Evolutionary conservation across 2,329 filamentous ascomycete species (phyloP).

Genomic region (Lasiodiplodia gonubiensis): DNA sequence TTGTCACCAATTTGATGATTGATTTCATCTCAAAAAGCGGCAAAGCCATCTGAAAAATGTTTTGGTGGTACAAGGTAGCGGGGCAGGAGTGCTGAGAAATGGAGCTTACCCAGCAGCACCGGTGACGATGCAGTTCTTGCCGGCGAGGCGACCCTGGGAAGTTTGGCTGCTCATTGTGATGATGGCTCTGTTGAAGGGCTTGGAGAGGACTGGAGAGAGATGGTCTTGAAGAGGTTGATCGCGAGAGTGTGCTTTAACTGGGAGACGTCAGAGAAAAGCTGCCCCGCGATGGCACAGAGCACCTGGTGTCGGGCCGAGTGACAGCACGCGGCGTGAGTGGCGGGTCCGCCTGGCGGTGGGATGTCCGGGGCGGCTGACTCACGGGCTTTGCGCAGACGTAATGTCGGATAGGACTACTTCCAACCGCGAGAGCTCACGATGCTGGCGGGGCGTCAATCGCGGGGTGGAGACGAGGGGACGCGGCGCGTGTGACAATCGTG

Average conservation of each 20-base stretch:
- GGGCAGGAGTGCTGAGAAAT: slow-evolving; percentile 10
- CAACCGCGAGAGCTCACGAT: not conserved
- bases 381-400: slow-evolving; percentile 9
- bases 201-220: slow-evolving; percentile 25
- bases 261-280: slow-evolving; percentile 22
- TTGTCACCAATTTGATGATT: not conserved
- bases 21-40: not conserved
- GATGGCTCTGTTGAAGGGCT: slow-evolving; percentile 34
- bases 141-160: slow-evolving; percentile 58
- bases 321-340: slow-evolving; percentile 8
- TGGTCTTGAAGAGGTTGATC: not conserved
- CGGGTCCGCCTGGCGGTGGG: slow-evolving; percentile 17
- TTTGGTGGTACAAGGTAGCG: not conserved
- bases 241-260: slow-evolving; percentile 5
- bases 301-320: slow-evolving; percentile 22
- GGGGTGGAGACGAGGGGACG: not conserved
- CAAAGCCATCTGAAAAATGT: not conserved
- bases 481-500: no score
- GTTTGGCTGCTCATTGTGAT: slow-evolving; percentile 45
- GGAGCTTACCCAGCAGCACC: slow-evolving; percentile 79
- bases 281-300: slow-evolving; percentile 23
- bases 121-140: slow-evolving; percentile 77
- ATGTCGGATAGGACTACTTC: not conserved
- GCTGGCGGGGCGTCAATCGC: slow-evolving; percentile 9
- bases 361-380: slow-evolving; percentile 24